Conservation (phyloP, 768 basidiomycete species). For the Boletellus ananas region DNA sequence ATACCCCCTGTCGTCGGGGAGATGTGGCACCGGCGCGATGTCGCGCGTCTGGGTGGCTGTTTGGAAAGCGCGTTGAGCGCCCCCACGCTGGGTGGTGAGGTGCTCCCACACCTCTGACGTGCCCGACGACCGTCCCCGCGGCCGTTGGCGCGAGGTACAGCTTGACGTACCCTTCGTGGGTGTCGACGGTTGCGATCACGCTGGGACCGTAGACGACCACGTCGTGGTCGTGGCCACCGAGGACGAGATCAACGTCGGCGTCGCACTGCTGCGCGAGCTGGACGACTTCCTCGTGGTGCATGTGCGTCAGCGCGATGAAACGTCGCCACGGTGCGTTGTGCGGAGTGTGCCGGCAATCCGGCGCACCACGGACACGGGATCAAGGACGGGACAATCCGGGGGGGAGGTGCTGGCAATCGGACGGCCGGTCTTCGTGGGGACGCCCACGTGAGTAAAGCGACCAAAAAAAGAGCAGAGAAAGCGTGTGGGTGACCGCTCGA, state of each 20-base stretch:
- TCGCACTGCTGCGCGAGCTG: not conserved
- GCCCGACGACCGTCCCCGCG: not conserved
- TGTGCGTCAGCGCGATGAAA: conserved; percentile 12
- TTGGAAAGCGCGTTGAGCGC: not conserved
- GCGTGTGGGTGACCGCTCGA: not conserved
- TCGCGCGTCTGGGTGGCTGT: conserved; percentile 7
- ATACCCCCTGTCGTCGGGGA: conserved; percentile 8
- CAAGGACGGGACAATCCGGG: conserved; percentile 1
- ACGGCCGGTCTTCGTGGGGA: not conserved
- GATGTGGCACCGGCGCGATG: not conserved
- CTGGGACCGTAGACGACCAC: conserved; percentile 7
- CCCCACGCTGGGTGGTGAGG: no score
- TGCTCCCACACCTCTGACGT: not conserved
- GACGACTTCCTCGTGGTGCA: conserved; percentile 9
- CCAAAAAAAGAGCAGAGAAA: not conserved
- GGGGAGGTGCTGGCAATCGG: conserved; percentile 9
- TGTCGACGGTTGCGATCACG: not conserved
- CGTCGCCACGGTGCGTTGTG: not conserved
- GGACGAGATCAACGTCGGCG: conserved; percentile 5
- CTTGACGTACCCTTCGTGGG: conserved; percentile 6
- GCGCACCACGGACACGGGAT: conserved; percentile 9
- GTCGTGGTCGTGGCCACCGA: conserved; percentile 11
- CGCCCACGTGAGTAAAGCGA: not conserved
- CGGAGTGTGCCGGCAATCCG: conserved; percentile 3
- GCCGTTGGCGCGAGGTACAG: not conserved